These are phyloP conservation scores for Russula sp. DNA, from an alignment of 768 basidiomycete species.

Conservation along the genomic window DNA sequence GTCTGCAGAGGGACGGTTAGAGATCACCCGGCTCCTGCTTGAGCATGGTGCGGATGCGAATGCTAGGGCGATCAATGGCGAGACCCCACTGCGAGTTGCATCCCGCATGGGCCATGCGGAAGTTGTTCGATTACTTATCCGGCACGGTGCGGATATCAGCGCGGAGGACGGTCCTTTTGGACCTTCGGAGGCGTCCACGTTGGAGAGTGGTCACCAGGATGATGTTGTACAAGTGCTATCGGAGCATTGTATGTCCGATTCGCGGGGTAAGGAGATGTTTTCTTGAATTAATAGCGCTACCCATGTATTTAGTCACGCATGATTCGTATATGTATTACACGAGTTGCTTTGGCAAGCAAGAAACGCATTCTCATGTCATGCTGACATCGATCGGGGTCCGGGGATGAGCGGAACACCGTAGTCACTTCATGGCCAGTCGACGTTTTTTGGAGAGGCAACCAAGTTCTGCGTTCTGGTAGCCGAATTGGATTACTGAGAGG, in stretches of 20 bases:
- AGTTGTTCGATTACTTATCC: conserved; percentile 11
- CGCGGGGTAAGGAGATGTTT: background rate
- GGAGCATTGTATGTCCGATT: background rate
- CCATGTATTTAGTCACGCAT: background rate
- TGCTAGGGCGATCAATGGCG: conserved; percentile 4
- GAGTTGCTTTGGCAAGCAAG: background rate
- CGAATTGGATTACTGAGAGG: no score
- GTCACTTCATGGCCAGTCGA: no score
- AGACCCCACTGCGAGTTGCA: conserved; percentile 12
- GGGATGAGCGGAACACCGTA: no score
- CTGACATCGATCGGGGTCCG: no score
- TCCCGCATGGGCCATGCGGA: conserved; percentile 12
- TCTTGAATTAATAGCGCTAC: background rate
- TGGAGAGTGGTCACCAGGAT: background rate
- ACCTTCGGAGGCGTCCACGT: background rate
- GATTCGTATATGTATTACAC: background rate
- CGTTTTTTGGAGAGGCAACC: no score
- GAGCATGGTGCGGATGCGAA: conserved; percentile 5
- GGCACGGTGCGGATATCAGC: background rate
- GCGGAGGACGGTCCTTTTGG: background rate
- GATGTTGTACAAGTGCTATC: background rate
- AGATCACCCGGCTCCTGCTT: conserved; percentile 2
- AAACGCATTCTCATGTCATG: background rate
- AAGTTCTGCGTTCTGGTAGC: no score
- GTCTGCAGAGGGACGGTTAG: conserved; percentile 1